Base-by-base conservation (phyloP, 495 filamentous ascomycete species). In the Tuber umbilicatum region DNA sequence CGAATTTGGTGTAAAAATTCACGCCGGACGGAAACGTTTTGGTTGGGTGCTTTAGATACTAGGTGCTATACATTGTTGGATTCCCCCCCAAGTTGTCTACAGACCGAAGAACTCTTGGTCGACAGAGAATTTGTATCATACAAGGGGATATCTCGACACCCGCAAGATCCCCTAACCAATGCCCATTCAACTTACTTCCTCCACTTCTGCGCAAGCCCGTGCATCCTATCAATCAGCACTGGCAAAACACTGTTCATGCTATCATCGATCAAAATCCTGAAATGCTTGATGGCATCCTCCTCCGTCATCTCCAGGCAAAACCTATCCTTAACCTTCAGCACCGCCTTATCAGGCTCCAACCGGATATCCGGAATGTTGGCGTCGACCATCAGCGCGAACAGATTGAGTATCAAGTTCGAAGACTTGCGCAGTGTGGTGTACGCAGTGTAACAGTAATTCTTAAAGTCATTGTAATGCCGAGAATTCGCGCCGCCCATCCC, bases 381-480 rank as follows among this genome's bases (percentile, higher is more conserved):
- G 81, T 97, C 93, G 21, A 94, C 91, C 95, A 99, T 99, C 74
- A 99, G 84, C 79, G 91, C 93, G 83, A 99, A 98, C 50, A 99
- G 82, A 80, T 98, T 99, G 27, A 99, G 85, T n/a, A 99, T 96
- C 73, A 99, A 83, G 76, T 94, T 96, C 31, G 90, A 90, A 3
- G 89, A 91, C 82, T 98, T 97, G 64, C 95, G 89, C 41, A 99
- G 85, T 31, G 95, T 93, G 23, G 92, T 93, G 83, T 94, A 99
- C 1, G 95, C 93, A 0, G 96, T 94, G 83, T 96, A 97, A 83
- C 94, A 97, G 84, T 97, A 96, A 79, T 93, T 91, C 81, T 94
- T 93, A 84, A 98, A 99, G 68, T 91, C 88, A 21, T 89, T 84
- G 82, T 97, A 98, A 69, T 97, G 89, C 27, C 90, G 88, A 39